Conservation (phyloP, 306 rosid species). For the Lupinus albus region DNA sequence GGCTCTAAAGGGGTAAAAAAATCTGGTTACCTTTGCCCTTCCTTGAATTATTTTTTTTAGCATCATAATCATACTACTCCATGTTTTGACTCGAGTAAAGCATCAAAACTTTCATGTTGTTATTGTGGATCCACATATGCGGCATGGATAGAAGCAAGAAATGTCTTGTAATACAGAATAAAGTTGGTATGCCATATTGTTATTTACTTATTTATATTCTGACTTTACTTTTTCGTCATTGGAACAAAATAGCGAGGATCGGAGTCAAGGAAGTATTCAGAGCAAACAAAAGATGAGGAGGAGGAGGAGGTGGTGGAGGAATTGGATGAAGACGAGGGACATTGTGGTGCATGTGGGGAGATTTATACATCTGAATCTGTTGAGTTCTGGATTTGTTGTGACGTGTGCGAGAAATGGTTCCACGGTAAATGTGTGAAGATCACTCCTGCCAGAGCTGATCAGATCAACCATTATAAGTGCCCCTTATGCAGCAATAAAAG, state of each 20-base stretch:
- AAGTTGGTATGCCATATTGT: neutral
- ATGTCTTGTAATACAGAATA: neutral
- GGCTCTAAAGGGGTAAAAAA: slow-evolving; percentile 68
- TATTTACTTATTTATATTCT: slow-evolving; percentile 1
- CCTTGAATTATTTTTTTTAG: slow-evolving; percentile 4
- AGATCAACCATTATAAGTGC: slow-evolving; percentile 71
- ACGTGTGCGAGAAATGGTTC: slow-evolving; percentile 66
- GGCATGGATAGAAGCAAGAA: slow-evolving; percentile 21
- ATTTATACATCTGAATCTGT: slow-evolving; percentile 51
- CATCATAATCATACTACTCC: neutral
- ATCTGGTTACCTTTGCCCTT: neutral
- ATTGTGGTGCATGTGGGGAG: slow-evolving; percentile 67
- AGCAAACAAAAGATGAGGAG: slow-evolving; percentile 44
- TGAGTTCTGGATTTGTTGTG: slow-evolving; percentile 74
- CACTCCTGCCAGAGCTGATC: slow-evolving; percentile 69
- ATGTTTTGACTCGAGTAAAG: slow-evolving; percentile 5
- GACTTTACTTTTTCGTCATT: neutral
- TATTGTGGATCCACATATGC: neutral
- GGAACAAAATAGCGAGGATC: slow-evolving; percentile 44
- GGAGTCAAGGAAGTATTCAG: slow-evolving; percentile 42
- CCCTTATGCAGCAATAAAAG: slow-evolving; percentile 73
- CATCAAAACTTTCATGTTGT: neutral
- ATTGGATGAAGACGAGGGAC: slow-evolving; percentile 58
- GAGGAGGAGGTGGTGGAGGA: slow-evolving; percentile 51
- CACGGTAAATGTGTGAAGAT: slow-evolving; percentile 72